These are phyloP conservation scores for Fusarium sp. DNA, from an alignment of 2,329 filamentous ascomycete species.

Conservation along the genomic window DNA sequence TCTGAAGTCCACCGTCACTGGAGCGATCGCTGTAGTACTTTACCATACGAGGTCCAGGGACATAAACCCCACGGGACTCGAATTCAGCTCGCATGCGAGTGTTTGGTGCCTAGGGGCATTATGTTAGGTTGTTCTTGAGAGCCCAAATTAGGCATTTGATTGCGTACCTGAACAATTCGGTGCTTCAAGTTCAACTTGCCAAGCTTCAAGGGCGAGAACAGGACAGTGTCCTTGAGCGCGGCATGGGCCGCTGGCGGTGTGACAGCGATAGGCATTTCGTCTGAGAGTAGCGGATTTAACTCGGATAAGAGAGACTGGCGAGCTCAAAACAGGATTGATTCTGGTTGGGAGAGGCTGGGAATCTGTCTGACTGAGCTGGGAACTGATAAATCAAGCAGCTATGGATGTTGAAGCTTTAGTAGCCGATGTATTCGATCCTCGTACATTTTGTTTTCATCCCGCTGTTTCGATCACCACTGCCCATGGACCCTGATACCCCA, in stretches of 20 bases:
- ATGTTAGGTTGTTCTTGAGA: not conserved
- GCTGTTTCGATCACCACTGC: not conserved
- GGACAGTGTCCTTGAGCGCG: conserved; percentile 45
- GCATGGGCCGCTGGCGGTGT: conserved; percentile 35
- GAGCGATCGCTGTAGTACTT: conserved; percentile 52
- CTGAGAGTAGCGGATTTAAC: conserved; percentile 22
- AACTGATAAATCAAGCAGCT: not conserved
- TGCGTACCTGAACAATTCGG: conserved; percentile 52
- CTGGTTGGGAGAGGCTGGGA: not conserved
- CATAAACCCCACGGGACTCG: conserved; percentile 51
- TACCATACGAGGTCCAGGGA: conserved; percentile 47
- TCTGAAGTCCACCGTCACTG: conserved; percentile 48
- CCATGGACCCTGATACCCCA: not conserved
- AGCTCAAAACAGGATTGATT: not conserved
- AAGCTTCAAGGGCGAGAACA: conserved; percentile 53
- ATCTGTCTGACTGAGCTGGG: not conserved
- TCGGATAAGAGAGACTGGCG: no score
- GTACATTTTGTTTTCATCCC: not conserved
- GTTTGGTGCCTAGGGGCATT: not conserved
- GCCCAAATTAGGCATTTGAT: rapidly evolving
- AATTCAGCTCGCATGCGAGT: conserved; percentile 37
- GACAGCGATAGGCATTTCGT: conserved; percentile 32
- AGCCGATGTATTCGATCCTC: not conserved
- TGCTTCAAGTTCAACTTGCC: conserved; percentile 52
- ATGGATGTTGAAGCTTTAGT: conserved; percentile 17